Evolutionary conservation across 371 early-diverging fungal genomes (phyloP), one percentile per base, ranked within the genome.

Genomic region (Mortierella sp.): DNA sequence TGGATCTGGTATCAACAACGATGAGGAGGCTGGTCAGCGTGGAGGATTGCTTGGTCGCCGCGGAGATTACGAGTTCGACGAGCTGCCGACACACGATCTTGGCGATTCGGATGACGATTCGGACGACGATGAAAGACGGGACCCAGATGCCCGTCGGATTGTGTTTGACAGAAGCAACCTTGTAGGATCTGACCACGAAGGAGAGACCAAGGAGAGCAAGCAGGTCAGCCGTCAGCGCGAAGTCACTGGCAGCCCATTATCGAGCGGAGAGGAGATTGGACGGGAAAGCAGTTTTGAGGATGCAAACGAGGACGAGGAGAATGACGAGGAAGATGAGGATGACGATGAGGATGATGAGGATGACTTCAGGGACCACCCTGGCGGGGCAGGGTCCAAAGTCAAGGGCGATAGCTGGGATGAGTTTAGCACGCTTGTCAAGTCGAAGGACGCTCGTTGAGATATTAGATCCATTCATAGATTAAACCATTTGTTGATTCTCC

Each of bases 211-310:
- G 79, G 85, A 71, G 75, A 64, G 26, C 13, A 74, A 55, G 71
- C 45, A 52, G 16, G n/a, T 2, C 9, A 29, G 26, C 9, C 26
- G 44, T 4, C 73, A 39, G 31, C 63, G 68, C 22, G 71, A 52
- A 3, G 19, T 52, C 4, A 64, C 77, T n/a, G n/a, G n/a, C 0
- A 81, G 77, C 37, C 81, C 81, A 11, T 22, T 82, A 24, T 82
- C 83, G 44, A 82, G 83, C 40, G 83, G 78, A 16, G 83, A 82
- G 52, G 83, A 82, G 67, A 75, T 82, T 52, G 76, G 86, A 39
- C 83, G 78, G 16, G 88, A 82, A 58, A 84, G 86, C 11, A 86
- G 88, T 71, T 87, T 87, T 71, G 78, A 88, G 73, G 85, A 83
- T n/a, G 77, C 88, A n/a, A 79, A 68, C 11, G 70, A 66, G n/a